phyloP scores from a whole-genome alignment of 1,139 yeast species.

The Taphrina flavorubra region DNA sequence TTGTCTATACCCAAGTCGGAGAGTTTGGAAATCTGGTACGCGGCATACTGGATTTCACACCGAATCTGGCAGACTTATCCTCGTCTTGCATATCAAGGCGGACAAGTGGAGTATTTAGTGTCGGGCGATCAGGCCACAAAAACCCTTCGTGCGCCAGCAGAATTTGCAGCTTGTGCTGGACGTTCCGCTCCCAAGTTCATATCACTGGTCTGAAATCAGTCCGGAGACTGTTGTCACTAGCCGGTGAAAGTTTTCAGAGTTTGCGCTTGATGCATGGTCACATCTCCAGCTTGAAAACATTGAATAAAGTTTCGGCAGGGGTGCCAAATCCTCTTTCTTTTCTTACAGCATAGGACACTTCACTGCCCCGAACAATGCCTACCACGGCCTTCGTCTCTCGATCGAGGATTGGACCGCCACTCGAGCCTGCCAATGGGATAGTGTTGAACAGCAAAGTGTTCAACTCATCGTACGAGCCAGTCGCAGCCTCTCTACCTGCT shows the following conservation, averaged over 20 bases:
- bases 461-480: slow-evolving; percentile 33
- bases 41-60: too few relatives aligned
- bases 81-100: too few relatives aligned
- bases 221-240: background rate
- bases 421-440: slow-evolving; percentile 30
- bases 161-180: too few relatives aligned
- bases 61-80: too few relatives aligned
- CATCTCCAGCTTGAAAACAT: slow-evolving; percentile 33
- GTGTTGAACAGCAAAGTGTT: slow-evolving; percentile 31
- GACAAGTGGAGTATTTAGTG: too few relatives aligned
- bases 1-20: too few relatives aligned
- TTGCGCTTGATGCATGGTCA: background rate
- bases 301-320: slow-evolving; percentile 34
- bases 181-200: too few relatives aligned
- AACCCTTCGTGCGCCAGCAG: too few relatives aligned
- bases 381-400: slow-evolving; percentile 34
- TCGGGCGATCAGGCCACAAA: too few relatives aligned
- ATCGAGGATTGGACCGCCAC: slow-evolving; percentile 37
- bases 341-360: slow-evolving; percentile 32
- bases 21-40: too few relatives aligned
- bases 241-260: background rate
- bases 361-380: slow-evolving; percentile 31
- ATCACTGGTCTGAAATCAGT: too few relatives aligned
- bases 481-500: slow-evolving; percentile 31
- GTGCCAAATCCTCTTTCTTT: slow-evolving; percentile 36